Base-by-base conservation (phyloP, 305 asterid genomes). In the Fraxinus baroniana region DNA sequence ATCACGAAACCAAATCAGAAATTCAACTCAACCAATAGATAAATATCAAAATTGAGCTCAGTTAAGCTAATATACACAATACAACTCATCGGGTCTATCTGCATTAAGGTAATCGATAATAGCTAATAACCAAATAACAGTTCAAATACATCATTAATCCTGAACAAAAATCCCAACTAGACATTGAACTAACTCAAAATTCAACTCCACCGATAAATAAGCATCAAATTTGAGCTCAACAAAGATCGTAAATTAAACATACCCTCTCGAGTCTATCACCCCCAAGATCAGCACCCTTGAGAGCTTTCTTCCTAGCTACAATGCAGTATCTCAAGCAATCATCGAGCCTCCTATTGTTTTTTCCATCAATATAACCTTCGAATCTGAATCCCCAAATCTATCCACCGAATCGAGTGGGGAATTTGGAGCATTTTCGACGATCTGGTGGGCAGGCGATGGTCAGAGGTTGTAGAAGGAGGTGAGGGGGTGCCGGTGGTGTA, bases 221-320 rank as follows among this genome's bases (percentile, higher is more conserved):
- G 46, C 35, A 64, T 72, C 66, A 26, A 79, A 79, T 79, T 24
- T 4, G 76, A 71, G 68, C 76, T 64, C 64, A 83, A 80, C 62
- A 33, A 78, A 79, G 78, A 85, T 71, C 35, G 3, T 75, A 81
- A 71, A 79, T 74, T n/a, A 9, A 44, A 28, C 62, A 3, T 78
- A 92, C 97, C 91, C 83, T 90, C 28, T 85, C 76, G 66, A 86
- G 90, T 70, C 79, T 82, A 46, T 92, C 95, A 39, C 86, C 92
- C 68, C 96, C 94, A 35, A 94, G 98, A 86, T 85, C 89, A 17
- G 97, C 97, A 87, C 70, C 79, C 79, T 93, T 95, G 66, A 94
- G 92, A 46, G 97, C 98, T 82, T 88, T 94, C 81, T 90, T 93
- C 28, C 97, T 97, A 13, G 98, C 98, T 32, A 94, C 98, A 88